A percentile compares a stretch with the other conserved stretches of the same genome.
These are phyloP conservation scores for Kondoa malvinella DNA, from an alignment of 768 basidiomycete genomes.

Conservation along the genomic window DNA sequence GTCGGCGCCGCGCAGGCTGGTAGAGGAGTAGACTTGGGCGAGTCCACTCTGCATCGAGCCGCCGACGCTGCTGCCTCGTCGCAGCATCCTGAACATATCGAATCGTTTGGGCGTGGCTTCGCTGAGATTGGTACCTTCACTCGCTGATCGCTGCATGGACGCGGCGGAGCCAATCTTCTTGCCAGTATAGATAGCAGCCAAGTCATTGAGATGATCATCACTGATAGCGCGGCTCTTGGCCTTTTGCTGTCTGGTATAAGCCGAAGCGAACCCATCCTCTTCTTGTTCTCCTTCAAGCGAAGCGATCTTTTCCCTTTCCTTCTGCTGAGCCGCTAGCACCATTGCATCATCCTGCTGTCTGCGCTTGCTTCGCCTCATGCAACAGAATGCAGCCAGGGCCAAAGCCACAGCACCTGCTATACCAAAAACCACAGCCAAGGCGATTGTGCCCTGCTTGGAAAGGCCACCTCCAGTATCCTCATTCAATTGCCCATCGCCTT, in stretches of 20 bases:
- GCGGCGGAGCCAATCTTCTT: not conserved
- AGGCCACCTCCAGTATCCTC: conserved; percentile 3
- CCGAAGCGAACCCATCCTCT: not conserved
- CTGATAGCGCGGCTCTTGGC: conserved; percentile 6
- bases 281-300: not conserved
- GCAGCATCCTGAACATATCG: conserved; percentile 19
- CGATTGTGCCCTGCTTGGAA: conserved; percentile 14
- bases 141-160: not conserved
- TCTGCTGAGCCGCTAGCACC: conserved; percentile 1
- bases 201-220: conserved; percentile 8
- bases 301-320: conserved; percentile 11
- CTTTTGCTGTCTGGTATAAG: conserved; percentile 8
- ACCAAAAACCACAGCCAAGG: conserved; percentile 24
- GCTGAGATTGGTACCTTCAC: not conserved
- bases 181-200: conserved; percentile 8
- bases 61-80: too few species aligned
- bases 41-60: conserved; percentile 6
- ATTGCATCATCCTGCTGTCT: conserved; percentile 17
- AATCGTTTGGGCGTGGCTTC: conserved; percentile 13
- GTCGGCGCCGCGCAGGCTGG: not conserved
- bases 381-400: conserved; percentile 31
- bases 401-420: too few species aligned
- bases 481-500: conserved; percentile 2
- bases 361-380: conserved; percentile 24
- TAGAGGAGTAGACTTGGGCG: conserved; percentile 11